Evolutionary conservation across 306 rosid genomes (phyloP).

Genomic region (Parietaria judaica): DNA sequence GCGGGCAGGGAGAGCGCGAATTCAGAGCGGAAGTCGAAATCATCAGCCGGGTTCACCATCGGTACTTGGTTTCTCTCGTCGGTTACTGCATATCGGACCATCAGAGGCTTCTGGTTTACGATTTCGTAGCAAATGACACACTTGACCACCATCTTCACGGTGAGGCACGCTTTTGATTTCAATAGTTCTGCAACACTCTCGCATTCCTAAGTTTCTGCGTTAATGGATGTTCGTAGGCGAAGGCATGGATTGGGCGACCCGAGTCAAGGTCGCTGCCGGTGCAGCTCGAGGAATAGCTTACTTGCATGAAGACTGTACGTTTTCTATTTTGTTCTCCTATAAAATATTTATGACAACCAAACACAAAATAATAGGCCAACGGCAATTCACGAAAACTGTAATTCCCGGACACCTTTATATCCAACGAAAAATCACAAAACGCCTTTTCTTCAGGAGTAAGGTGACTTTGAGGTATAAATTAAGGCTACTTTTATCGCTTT

Average conservation of each 20-base stretch:
- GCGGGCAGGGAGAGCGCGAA: constrained; percentile 97
- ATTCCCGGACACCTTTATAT: too few species aligned
- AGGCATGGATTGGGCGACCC: constrained; percentile 66
- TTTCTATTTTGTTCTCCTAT: constrained; percentile 12
- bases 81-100: constrained; percentile 87
- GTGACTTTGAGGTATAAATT: background rate
- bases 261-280: constrained; percentile 89
- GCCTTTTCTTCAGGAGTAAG: too few species aligned
- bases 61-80: constrained; percentile 92
- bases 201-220: constrained; percentile 14
- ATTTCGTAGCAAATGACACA: constrained; percentile 68
- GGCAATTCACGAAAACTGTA: too few species aligned
- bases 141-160: constrained; percentile 94
- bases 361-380: too few species aligned
- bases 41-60: constrained; percentile 94
- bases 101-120: constrained; percentile 91
- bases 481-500: background rate
- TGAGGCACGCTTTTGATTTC: constrained; percentile 35
- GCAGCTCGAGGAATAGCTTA: constrained; percentile 96
- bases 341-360: too few species aligned
- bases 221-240: constrained; percentile 34
- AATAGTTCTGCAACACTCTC: constrained; percentile 1
- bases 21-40: constrained; percentile 97
- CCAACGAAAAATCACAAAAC: too few species aligned
- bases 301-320: constrained; percentile 91